These are phyloP conservation scores for Biscogniauxia mediterranea DNA, from an alignment of 2,329 filamentous ascomycete genomes.

Conservation along the genomic window DNA sequence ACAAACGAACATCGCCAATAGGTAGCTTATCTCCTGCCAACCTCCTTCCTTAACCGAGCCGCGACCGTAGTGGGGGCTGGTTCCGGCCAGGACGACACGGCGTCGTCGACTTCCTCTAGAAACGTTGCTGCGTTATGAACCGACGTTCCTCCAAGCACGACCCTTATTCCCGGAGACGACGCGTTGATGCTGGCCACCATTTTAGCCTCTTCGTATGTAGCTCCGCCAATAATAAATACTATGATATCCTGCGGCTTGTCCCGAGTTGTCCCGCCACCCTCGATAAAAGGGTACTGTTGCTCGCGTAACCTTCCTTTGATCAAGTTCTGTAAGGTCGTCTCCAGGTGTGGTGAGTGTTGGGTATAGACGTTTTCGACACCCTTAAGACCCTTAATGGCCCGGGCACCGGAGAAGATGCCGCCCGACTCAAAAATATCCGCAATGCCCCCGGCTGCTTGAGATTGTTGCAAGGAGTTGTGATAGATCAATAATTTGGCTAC, in stretches of 20 bases:
- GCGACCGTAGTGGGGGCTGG: constrained; percentile 57
- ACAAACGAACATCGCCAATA: neutral
- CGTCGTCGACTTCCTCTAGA: constrained; percentile 87
- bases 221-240: constrained; percentile 89
- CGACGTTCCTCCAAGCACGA: constrained; percentile 84
- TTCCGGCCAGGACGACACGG: constrained; percentile 83
- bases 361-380: constrained; percentile 99
- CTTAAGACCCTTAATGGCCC: constrained; percentile 90
- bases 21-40: constrained; percentile 47
- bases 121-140: constrained; percentile 88
- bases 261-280: constrained; percentile 78
- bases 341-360: constrained; percentile 87
- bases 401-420: constrained; percentile 86
- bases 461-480: constrained; percentile 80
- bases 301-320: constrained; percentile 89
- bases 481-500: constrained; percentile 82
- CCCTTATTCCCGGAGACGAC: constrained; percentile 79
- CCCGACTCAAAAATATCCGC: constrained; percentile 89
- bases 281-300: constrained; percentile 89
- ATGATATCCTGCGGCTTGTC: constrained; percentile 98
- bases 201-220: constrained; percentile 96
- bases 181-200: constrained; percentile 94
- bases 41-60: constrained; percentile 59
- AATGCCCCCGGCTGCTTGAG: constrained; percentile 73
- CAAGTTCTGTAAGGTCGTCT: constrained; percentile 84